Base-by-base conservation (phyloP, 805 yeast genomes). In the Pichia nakasei region DNA sequence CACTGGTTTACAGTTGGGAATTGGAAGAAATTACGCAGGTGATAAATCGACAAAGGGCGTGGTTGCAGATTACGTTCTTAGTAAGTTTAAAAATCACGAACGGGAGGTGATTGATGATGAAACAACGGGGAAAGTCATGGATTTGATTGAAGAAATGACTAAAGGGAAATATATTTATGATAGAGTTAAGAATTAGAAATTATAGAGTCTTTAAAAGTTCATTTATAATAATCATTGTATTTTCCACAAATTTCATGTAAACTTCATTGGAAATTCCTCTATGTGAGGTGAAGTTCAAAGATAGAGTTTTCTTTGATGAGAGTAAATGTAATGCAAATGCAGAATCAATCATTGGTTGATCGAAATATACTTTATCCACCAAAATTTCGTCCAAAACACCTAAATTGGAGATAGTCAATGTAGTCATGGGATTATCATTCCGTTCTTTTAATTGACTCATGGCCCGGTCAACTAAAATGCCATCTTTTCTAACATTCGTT, bases 11-110 rank as follows among this genome's bases (percentile, higher is more conserved):
- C n/a, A n/a, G n/a, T n/a, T n/a, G n/a, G n/a, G n/a, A 20, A 58
- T 73, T 32, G 80, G 81, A 0, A 66, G 68, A 31, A 69, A 67
- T 17, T 85, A 80, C 55, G 69, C 76, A n/a, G 66, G 75, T 41
- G 68, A 68, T 35, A 52, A 53, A 35, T 39, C 33, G 13, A 39
- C 41, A 11, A 56, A 61, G 0, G 53, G 48, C 17, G 65, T 54
- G 4, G 82, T 85, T 2, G 73, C 82, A 0, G 65, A 73, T 13
- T 82, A 78, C 54, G 96, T 88, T 9, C 64, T 88, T 33, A 61
- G 74, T 4, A 71, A 69, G 48, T 75, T 84, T 53, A 60, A 61
- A 4, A 55, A 56, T 0, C 52, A 56, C 1, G 91, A 85, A 47
- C 38, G 57, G 42, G 65, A 67, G 1, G 52, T 56, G 0, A 45